Conservation (phyloP, 2,329 filamentous ascomycete genomes). For the Zymoseptoria pseudotritici region DNA sequence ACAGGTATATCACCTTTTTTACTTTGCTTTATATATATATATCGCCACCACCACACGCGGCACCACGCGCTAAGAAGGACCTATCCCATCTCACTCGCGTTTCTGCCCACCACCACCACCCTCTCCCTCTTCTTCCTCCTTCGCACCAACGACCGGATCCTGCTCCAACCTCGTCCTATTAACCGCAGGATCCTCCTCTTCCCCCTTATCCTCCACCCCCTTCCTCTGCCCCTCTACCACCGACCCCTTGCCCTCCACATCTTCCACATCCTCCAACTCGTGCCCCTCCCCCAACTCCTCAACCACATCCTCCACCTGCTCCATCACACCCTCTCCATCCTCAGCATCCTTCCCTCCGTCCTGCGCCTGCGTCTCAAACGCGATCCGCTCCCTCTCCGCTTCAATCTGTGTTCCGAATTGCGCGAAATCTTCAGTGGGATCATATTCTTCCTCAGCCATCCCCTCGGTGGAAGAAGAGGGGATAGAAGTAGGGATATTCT, state of each 20-base stretch:
- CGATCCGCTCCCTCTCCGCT: neutral
- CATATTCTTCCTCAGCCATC: neutral
- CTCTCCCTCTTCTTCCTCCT: constrained; percentile 2
- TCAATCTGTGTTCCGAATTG: constrained; percentile 9
- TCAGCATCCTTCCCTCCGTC: constrained; percentile 1
- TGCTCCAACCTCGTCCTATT: neutral
- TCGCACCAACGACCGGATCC: neutral
- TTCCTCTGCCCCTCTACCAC: too few species aligned
- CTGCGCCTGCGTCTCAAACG: neutral
- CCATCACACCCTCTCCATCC: constrained; percentile 3
- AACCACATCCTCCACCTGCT: constrained; percentile 11
- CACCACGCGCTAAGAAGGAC: too few species aligned
- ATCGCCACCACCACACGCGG: too few species aligned
- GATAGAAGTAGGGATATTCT: neutral
- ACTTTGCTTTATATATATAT: too few species aligned
- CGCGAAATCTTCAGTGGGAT: constrained; percentile 6
- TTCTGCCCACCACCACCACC: neutral
- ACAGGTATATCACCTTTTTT: too few species aligned
- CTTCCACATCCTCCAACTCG: too few species aligned
- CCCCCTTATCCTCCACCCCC: too few species aligned
- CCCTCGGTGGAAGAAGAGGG: neutral
- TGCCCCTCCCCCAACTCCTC: constrained; percentile 14
- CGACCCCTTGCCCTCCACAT: too few species aligned
- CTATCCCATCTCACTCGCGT: neutral
- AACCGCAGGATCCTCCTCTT: neutral